Conservation (phyloP, 1,284 basidiomycete species). For the Heterobasidion occidentale region DNA sequence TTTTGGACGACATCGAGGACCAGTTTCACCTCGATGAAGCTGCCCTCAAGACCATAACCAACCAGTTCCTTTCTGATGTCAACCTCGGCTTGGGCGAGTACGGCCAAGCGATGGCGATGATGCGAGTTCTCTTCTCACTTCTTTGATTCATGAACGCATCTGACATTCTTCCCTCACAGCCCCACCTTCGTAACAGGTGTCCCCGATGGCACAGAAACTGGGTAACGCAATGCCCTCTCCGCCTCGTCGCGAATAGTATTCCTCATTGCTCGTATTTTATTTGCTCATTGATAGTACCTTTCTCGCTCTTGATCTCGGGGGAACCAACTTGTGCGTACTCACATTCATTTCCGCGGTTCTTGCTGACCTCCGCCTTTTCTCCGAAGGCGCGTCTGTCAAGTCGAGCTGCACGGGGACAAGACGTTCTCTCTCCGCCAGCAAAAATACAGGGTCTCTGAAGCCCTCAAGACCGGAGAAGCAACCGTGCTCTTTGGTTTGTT, state of each 20-base stretch:
- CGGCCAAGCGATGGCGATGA: conserved; percentile 83
- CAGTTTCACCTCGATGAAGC: conserved; percentile 65
- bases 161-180: conserved; percentile 28
- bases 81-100: conserved; percentile 63
- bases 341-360: conserved; percentile 1
- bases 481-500: conserved; percentile 72
- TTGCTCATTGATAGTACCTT: conserved; percentile 58
- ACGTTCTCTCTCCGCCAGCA: conserved; percentile 87
- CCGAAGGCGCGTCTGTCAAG: conserved; percentile 85
- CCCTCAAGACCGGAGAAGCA: conserved; percentile 85
- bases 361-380: conserved; percentile 2
- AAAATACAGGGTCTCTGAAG: conserved; percentile 89
- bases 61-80: conserved; percentile 75
- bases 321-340: conserved; percentile 80
- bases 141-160: background rate
- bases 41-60: conserved; percentile 61
- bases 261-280: background rate
- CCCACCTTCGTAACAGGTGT: conserved; percentile 89
- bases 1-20: conserved; percentile 45
- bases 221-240: conserved; percentile 42
- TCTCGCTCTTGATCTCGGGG: conserved; percentile 90
- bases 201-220: conserved; percentile 85
- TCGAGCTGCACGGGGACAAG: conserved; percentile 82
- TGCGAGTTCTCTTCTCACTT: conserved; percentile 37
- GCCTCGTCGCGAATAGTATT: conserved; percentile 1